Base-by-base conservation (phyloP, 345 rosid species). In the Eucalyptus fibrosa region DNA sequence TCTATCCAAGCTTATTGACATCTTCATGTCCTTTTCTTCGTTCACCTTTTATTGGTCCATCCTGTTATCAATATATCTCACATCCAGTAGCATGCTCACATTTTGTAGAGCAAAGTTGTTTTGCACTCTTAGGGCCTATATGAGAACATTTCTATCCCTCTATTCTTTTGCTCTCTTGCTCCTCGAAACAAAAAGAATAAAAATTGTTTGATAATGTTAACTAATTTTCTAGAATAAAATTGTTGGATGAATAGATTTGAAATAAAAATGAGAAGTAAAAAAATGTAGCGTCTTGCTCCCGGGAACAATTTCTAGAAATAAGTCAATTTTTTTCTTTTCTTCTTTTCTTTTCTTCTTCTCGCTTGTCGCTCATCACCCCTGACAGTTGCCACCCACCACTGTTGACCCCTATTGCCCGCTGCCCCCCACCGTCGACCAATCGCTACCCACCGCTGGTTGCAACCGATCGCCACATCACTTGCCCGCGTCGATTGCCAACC, bases 381-480 rank as follows among this genome's bases (percentile, higher is more conserved):
- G 0, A 53, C 0, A 2, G 5, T 0, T 0, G 1, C 56, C 24
- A 53, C 56, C 56, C 24, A 53, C 24, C 24, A 53, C 4, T 0
- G 0, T 0, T 19, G 4, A 18, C 24, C 24, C 56, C 24, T 53
- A 53, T 53, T 0, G 21, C 4, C 2, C 2, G 0, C 1, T 0
- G 4, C 24, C 56, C 10, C 23, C 5, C 9, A 0, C 0, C 4
- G 1, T 2, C 1, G 2, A 0, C 56, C 2, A 3, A 2, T 53
- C 1, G 0, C 24, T 7, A 53, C 56, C 2, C 0, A 0, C 0
- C 1, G 9, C 0, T 0, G 0, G 24, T 0, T 2, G 1, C 24
- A 51, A 18, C 4, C 3, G 0, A 51, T 0, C 0, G 55, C 23
- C 55, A 0, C 0, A 0, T 0, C 4, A 0, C 55, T 2, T 0